Evolutionary conservation across 2,329 filamentous ascomycete species (phyloP), one percentile per base, ranked within the genome.

Genomic region (Aspergillus fumigatiaffinis): DNA sequence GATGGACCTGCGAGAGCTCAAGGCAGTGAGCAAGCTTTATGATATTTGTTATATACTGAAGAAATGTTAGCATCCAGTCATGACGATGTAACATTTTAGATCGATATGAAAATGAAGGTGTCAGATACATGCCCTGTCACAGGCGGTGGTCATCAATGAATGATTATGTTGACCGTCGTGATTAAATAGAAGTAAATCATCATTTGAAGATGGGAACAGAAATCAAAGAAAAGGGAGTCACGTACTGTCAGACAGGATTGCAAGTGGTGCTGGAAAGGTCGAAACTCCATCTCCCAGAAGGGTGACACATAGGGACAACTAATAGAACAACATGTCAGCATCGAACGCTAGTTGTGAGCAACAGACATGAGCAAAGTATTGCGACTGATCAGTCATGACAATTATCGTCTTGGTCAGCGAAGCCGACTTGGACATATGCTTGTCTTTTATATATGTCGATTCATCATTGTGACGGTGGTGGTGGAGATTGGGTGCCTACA

Each of bases 371-470:
- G 57, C 50, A 57, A 56, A 60, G 57, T 60, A 50, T 71, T 52
- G 57, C 54, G 71, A 72, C 69, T 68, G 65, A 73, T 79, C 76
- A 80, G 79, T 74, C 69, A 74, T 70, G 74, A 79, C 82, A 76
- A 73, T 71, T 79, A 65, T 83, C 81, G 78, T 83, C 81, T 78
- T 77, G 56, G 70, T 69, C 69, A 67, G 69, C 70, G 64, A 70
- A 68, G 69, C 68, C 65, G 64, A 86, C 91, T 95, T 87, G 83
- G 91, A 95, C 91, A 95, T 95, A 95, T 95, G 91, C 91, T 95
- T 95, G 91, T 95, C 91, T 85, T 86, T 88, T 79, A 76, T 81
- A 84, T 80, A 82, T 84, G 88, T 91, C 85, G 77, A 82, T 83
- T 94, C 90, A 94, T 94, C 91, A 94, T 86, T 70, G 67, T 76